Evolutionary conservation across 768 basidiomycete genomes (phyloP).

Genomic region (Xanthoconium stramineum): DNA sequence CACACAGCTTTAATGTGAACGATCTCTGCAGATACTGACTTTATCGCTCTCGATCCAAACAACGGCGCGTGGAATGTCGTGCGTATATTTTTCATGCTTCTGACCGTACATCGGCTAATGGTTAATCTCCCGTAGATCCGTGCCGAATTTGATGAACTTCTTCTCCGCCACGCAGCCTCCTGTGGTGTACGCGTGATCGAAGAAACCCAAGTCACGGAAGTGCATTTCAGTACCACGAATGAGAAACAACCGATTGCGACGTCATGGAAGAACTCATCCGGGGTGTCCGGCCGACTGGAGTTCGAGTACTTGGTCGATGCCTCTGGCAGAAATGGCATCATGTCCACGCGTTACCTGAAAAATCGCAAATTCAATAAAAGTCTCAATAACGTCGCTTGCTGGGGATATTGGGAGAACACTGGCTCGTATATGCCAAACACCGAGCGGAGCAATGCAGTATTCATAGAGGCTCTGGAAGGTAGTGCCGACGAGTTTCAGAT

Average conservation of each 20-base stretch:
- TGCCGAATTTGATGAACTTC: constrained; percentile 3
- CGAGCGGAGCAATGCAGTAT: background rate
- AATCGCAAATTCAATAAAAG: constrained; percentile 34
- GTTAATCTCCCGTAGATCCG: background rate
- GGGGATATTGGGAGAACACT: background rate
- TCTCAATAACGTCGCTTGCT: constrained; percentile 32
- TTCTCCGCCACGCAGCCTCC: background rate
- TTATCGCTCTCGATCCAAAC: background rate
- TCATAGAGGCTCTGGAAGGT: background rate
- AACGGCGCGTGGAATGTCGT: constrained; percentile 8
- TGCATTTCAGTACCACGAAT: background rate
- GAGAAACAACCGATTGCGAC: background rate
- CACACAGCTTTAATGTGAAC: background rate
- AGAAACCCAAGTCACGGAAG: constrained; percentile 8
- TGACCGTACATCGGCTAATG: no score
- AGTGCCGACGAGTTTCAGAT: no score
- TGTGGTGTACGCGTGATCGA: background rate
- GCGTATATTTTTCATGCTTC: background rate
- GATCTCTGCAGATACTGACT: constrained; percentile 5
- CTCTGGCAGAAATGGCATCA: constrained; percentile 10
- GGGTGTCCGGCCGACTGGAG: background rate
- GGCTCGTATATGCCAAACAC: background rate
- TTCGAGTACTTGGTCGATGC: constrained; percentile 13
- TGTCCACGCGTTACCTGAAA: constrained; percentile 29
- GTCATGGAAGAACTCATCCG: background rate